Conservation (phyloP, 169 alveolate genomes). For the Ichthyophthirius multifiliis region DNA sequence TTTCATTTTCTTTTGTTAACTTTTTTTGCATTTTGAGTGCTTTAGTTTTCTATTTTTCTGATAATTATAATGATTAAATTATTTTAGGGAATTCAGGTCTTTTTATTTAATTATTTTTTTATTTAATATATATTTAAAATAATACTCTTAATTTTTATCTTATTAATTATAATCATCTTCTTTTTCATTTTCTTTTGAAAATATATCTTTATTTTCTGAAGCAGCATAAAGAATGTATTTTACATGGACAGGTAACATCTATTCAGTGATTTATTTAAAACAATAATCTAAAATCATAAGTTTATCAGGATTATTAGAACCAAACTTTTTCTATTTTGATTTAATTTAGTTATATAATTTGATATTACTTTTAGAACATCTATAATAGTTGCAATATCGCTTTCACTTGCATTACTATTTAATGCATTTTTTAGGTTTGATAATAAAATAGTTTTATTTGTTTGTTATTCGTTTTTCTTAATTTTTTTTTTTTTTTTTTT, state of each 20-base stretch:
- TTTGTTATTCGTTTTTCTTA: slow-evolving; percentile 29
- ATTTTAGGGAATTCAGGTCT: slow-evolving; percentile 15
- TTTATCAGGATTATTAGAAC: slow-evolving; percentile 34
- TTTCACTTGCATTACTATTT: slow-evolving; percentile 25
- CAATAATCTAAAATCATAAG: slow-evolving; percentile 27
- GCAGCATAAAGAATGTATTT: slow-evolving; percentile 31
- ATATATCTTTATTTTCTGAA: slow-evolving; percentile 15
- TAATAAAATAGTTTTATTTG: slow-evolving; percentile 15
- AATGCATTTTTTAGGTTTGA: slow-evolving; percentile 26
- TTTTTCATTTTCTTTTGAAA: slow-evolving; percentile 4
- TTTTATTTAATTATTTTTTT: background rate
- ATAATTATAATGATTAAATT: slow-evolving; percentile 11
- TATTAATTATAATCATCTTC: background rate
- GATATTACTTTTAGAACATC: slow-evolving; percentile 28
- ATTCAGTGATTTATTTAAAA: slow-evolving; percentile 31
- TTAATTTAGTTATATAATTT: background rate
- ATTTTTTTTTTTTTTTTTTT: background rate
- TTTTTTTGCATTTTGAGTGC: slow-evolving; percentile 18
- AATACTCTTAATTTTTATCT: background rate
- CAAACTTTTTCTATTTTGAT: slow-evolving; percentile 26
- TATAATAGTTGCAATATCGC: slow-evolving; percentile 26
- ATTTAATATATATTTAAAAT: background rate
- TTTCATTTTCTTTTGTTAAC: slow-evolving; percentile 12
- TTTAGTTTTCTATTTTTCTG: slow-evolving; percentile 26
- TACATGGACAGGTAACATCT: slow-evolving; percentile 31